Conservation (phyloP, 306 rosid species). For the Cyamopsis tetragonoloba region DNA sequence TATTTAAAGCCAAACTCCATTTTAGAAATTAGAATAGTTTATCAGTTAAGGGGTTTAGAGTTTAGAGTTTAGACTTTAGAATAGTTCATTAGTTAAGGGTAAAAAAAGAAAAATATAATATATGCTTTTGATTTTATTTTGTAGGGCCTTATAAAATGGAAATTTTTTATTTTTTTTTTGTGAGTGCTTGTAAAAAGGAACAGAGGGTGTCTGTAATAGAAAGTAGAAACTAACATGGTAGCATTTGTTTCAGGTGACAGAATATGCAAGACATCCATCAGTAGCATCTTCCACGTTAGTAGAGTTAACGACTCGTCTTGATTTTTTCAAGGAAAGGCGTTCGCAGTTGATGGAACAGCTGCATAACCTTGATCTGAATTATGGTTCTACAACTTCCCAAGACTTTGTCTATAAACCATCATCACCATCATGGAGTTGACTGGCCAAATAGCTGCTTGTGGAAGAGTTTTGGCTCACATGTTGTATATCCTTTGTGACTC, state of each 20-base stretch:
- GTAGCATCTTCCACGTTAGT: constrained; percentile 87
- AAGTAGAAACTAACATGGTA: constrained; percentile 12
- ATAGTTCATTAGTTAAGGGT: too few relatives aligned
- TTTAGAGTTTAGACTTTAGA: too few relatives aligned
- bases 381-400: constrained; percentile 71
- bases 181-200: too few relatives aligned
- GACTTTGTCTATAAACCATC: constrained; percentile 75
- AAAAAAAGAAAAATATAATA: too few relatives aligned
- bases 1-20: too few relatives aligned
- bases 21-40: too few relatives aligned
- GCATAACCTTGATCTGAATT: constrained; percentile 93
- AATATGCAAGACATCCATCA: constrained; percentile 68
- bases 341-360: constrained; percentile 98
- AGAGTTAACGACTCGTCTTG: constrained; percentile 91
- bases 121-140: too few relatives aligned
- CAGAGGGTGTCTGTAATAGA: background rate
- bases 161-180: too few relatives aligned
- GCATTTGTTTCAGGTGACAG: constrained; percentile 52
- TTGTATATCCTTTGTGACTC: constrained; percentile 70
- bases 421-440: constrained; percentile 83
- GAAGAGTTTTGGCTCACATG: constrained; percentile 40
- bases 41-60: too few relatives aligned
- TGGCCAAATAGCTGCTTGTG: constrained; percentile 36
- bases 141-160: too few relatives aligned
- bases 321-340: constrained; percentile 99